Evolutionary conservation across 495 filamentous ascomycete genomes (phyloP).

Genomic region (Aspergillus bertholletiae): DNA sequence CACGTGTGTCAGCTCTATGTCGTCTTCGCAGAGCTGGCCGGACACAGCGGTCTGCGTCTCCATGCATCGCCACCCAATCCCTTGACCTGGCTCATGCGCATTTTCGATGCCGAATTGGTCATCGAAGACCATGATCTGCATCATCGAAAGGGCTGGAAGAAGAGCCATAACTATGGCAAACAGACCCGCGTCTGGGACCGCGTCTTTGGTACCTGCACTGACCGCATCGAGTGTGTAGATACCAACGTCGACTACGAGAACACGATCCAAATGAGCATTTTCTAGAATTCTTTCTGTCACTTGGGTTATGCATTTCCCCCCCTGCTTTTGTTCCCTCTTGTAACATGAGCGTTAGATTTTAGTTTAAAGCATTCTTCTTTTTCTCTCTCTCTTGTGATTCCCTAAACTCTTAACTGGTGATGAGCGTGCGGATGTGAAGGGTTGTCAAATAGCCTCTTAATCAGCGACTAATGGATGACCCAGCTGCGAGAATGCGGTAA

Average conservation of each 20-base stretch:
- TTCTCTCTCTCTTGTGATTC: too few relatives aligned
- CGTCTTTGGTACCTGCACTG: conserved; percentile 31
- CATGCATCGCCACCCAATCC: conserved; percentile 28
- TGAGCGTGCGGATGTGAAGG: too few relatives aligned
- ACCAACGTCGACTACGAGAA: conserved; percentile 33
- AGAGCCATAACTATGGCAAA: conserved; percentile 37
- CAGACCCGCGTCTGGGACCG: conserved; percentile 35
- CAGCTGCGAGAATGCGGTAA: too few relatives aligned
- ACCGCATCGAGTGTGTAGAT: conserved; percentile 25
- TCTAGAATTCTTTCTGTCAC: too few relatives aligned
- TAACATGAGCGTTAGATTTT: too few relatives aligned
- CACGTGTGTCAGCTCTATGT: conserved; percentile 34
- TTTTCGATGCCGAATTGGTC: conserved; percentile 28
- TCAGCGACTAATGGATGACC: too few relatives aligned
- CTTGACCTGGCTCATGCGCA: conserved; percentile 28
- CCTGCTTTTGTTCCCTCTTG: too few relatives aligned
- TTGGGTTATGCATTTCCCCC: too few relatives aligned
- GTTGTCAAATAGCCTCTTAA: too few relatives aligned
- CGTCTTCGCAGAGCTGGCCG: conserved; percentile 30
- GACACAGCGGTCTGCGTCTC: conserved; percentile 28
- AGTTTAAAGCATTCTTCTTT: too few relatives aligned
- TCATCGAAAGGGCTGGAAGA: conserved; percentile 35
- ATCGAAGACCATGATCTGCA: conserved; percentile 38
- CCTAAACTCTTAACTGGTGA: too few relatives aligned
- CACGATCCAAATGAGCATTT: too few relatives aligned